Conservation (phyloP, 2,329 filamentous ascomycete genomes). For the Hypoxylon sp. region DNA sequence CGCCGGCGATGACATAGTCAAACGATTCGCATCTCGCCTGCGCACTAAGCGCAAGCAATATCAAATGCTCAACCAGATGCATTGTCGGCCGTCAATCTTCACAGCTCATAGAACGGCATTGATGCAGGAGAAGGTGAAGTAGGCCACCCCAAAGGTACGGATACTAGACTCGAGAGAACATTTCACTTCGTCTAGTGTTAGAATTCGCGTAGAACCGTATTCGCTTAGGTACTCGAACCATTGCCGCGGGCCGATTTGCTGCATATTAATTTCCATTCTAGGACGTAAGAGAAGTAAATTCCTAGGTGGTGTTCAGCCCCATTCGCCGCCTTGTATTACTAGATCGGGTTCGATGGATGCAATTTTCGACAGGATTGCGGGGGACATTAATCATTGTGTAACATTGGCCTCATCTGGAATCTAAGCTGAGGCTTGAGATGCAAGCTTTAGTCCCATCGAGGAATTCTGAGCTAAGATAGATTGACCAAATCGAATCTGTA, state of each 20-base stretch:
- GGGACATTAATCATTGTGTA: constrained; percentile 15
- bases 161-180: constrained; percentile 6
- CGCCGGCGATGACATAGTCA: constrained; percentile 60
- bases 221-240: constrained; percentile 21
- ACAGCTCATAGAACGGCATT: background rate
- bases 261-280: constrained; percentile 27
- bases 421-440: background rate
- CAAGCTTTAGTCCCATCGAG: background rate
- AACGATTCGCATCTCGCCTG: constrained; percentile 46
- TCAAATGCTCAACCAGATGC: constrained; percentile 19
- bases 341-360: constrained; percentile 1
- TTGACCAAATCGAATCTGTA: too few relatives aligned
- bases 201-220: constrained; percentile 2
- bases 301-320: constrained; percentile 24
- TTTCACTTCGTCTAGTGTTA: background rate
- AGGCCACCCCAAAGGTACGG: background rate
- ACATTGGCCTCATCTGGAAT: background rate
- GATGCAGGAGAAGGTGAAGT: constrained; percentile 10
- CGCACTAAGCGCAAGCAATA: constrained; percentile 21
- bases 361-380: constrained; percentile 30
- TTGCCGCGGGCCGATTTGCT: constrained; percentile 30
- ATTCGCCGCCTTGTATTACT: constrained; percentile 19
- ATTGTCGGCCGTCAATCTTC: constrained; percentile 15
- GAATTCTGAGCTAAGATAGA: too few relatives aligned
- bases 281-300: constrained; percentile 14